A percentile compares a stretch with the other conserved stretches of the same genome.
phyloP scores from a whole-genome alignment of 2,329 filamentous ascomycete genomes.

The Allantophomopsis lycopodina region DNA sequence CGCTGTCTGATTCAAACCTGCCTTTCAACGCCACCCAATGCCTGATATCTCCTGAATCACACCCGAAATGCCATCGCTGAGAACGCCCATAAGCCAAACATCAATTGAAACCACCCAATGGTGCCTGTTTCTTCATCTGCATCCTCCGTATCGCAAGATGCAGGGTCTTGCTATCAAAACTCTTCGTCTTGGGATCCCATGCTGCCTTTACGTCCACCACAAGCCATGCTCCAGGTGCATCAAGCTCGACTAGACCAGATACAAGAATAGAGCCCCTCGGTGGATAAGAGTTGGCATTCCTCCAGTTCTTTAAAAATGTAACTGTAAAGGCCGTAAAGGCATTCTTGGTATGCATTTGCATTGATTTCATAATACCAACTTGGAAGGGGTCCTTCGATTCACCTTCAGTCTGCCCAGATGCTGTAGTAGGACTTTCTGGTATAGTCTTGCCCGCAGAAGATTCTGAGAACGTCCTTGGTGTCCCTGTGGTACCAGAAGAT shows the following conservation, averaged over 20 bases:
- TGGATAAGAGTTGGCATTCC: constrained; percentile 25
- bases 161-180: constrained; percentile 18
- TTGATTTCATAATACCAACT: constrained; percentile 1
- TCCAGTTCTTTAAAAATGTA: constrained; percentile 28
- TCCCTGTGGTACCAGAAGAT: background rate
- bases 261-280: constrained; percentile 37
- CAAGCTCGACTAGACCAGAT: constrained; percentile 39
- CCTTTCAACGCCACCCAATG: no score
- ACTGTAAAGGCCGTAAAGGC: constrained; percentile 14
- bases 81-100: background rate
- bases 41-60: background rate
- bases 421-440: background rate
- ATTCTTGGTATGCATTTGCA: constrained; percentile 11
- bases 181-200: constrained; percentile 40
- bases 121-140: constrained; percentile 24
- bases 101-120: constrained; percentile 4
- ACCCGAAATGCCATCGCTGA: background rate
- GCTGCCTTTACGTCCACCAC: constrained; percentile 36
- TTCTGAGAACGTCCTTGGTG: background rate
- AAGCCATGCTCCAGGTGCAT: constrained; percentile 29
- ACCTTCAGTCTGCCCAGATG: constrained; percentile 2
- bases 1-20: no score
- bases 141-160: constrained; percentile 27
- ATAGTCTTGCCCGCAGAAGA: background rate
- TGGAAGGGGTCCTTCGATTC: constrained; percentile 1